phyloP scores from a whole-genome alignment of 2,329 filamentous ascomycete species.

The Exophiala sideris region DNA sequence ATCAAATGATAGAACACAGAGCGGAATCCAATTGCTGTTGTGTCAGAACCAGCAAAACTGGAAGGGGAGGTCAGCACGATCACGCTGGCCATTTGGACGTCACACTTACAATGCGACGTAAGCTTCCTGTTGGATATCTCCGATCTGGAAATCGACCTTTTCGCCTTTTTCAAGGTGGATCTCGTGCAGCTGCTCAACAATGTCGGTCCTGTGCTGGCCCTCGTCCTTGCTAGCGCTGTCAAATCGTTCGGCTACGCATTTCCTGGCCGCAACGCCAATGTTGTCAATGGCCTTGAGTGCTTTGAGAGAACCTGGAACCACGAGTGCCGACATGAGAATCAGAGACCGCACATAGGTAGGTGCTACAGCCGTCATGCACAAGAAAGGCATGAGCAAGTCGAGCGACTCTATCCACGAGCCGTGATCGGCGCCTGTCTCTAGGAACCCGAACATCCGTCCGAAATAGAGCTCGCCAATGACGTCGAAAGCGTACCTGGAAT shows the following conservation, averaged over 20 bases:
- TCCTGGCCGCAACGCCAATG: constrained; percentile 30
- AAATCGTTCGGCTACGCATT: constrained; percentile 28
- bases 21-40: constrained; percentile 20
- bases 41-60: constrained; percentile 20
- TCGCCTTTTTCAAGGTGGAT: constrained; percentile 32
- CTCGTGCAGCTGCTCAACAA: constrained; percentile 31
- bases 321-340: constrained; percentile 29
- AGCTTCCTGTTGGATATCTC: constrained; percentile 21
- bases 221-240: constrained; percentile 21
- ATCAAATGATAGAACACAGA: constrained; percentile 42
- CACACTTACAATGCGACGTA: constrained; percentile 16
- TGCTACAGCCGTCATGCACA: constrained; percentile 31
- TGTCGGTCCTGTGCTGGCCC: constrained; percentile 29
- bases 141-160: constrained; percentile 31
- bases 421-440: constrained; percentile 39
- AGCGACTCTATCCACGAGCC: constrained; percentile 39
- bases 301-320: constrained; percentile 26
- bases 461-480: constrained; percentile 43
- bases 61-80: not conserved
- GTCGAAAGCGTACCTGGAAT: constrained; percentile 41
- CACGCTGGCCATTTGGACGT: not conserved
- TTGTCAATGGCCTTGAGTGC: constrained; percentile 30
- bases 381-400: constrained; percentile 34
- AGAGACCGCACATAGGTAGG: constrained; percentile 33
- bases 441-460: constrained; percentile 42